Conservation (phyloP, 2,329 filamentous ascomycete species). For the Microsporum canis region DNA sequence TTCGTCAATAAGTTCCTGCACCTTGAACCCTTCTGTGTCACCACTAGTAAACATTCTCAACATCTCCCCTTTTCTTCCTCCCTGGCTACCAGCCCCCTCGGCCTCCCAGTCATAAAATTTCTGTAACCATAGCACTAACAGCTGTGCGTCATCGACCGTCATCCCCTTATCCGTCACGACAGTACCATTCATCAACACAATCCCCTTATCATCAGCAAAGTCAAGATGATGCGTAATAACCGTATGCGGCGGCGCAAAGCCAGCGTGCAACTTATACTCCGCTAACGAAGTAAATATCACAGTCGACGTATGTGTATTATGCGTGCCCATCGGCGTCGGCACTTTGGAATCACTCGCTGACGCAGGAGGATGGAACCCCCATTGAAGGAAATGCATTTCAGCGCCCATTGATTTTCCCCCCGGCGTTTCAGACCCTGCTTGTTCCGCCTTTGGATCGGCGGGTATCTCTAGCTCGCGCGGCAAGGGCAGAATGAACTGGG, state of each 20-base stretch:
- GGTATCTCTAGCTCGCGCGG: slow-evolving; percentile 35
- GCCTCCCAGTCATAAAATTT: slow-evolving; percentile 68
- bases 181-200: slow-evolving; percentile 77
- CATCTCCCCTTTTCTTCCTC: slow-evolving; percentile 54
- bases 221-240: slow-evolving; percentile 88
- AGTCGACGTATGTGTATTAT: slow-evolving; percentile 50
- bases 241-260: slow-evolving; percentile 85
- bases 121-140: slow-evolving; percentile 85
- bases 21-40: slow-evolving; percentile 59
- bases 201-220: slow-evolving; percentile 57
- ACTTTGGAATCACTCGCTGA: slow-evolving; percentile 25
- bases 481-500: slow-evolving; percentile 83
- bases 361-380: slow-evolving; percentile 68
- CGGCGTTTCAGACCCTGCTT: slow-evolving; percentile 42
- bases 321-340: slow-evolving; percentile 26
- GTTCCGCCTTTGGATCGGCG: slow-evolving; percentile 19
- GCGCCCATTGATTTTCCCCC: slow-evolving; percentile 37
- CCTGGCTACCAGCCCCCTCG: slow-evolving; percentile 35
- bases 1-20: slow-evolving; percentile 80
- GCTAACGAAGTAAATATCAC: slow-evolving; percentile 90
- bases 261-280: slow-evolving; percentile 81
- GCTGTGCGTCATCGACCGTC: slow-evolving; percentile 69
- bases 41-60: slow-evolving; percentile 73
- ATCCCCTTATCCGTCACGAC: slow-evolving; percentile 68
- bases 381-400: slow-evolving; percentile 94